Conservation (phyloP, 148 eudicot genomes). For the Agrostemma githago region DNA sequence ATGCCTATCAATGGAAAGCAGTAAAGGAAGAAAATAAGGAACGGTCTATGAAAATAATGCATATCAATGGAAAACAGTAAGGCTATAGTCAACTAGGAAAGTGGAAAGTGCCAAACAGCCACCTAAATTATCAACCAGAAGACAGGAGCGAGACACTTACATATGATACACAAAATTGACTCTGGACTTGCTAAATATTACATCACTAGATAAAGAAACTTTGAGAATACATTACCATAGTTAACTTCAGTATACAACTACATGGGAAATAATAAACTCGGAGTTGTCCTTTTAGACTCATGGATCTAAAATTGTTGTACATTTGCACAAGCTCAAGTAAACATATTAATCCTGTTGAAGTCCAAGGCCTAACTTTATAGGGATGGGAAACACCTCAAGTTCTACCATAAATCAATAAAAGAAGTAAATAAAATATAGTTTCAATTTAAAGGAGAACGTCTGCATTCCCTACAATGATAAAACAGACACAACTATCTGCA, state of each 20-base stretch:
- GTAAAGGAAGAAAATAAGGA: conserved; percentile 1
- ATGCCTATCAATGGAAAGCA: conserved; percentile 51
- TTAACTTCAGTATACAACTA: neutral
- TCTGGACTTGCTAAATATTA: neutral
- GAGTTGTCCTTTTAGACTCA: neutral
- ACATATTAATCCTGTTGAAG: too few relatives aligned
- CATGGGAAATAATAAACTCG: neutral
- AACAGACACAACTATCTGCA: too few relatives aligned
- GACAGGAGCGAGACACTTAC: neutral
- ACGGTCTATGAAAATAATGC: neutral
- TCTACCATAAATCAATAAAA: too few relatives aligned
- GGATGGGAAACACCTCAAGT: neutral
- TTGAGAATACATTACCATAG: neutral
- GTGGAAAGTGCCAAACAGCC: neutral
- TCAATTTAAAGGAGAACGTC: too few relatives aligned
- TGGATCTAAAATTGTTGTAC: too few relatives aligned
- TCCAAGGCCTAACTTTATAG: too few relatives aligned
- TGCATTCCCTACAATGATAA: too few relatives aligned
- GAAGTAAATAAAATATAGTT: too few relatives aligned
- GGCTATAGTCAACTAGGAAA: neutral
- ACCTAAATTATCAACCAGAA: neutral
- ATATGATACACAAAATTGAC: neutral
- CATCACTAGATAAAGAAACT: neutral
- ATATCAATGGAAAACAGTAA: neutral
- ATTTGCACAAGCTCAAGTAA: neutral